These are phyloP conservation scores for Stagonosporopsis chrysanthemi DNA, from an alignment of 2,329 filamentous ascomycete species.

Conservation along the genomic window DNA sequence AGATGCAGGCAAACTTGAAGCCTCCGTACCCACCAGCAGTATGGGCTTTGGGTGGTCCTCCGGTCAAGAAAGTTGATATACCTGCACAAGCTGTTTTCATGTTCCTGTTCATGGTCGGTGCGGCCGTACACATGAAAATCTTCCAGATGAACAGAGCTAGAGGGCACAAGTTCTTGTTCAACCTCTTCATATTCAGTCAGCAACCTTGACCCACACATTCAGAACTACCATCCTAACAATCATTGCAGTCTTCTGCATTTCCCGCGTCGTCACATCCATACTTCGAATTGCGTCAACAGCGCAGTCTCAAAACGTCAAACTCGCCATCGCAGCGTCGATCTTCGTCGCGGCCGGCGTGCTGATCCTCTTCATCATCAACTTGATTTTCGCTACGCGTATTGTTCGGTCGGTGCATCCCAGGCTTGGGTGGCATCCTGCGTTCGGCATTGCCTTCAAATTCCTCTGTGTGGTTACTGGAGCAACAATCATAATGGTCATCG, in stretches of 20 bases:
- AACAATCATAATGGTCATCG: constrained; percentile 72
- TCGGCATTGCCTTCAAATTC: constrained; percentile 62
- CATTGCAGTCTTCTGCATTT: constrained; percentile 52
- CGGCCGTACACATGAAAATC: constrained; percentile 52
- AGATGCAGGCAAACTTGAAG: constrained; percentile 23
- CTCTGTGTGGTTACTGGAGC: constrained; percentile 66
- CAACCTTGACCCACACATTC: neutral
- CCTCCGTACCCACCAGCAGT: constrained; percentile 41
- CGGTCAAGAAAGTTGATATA: constrained; percentile 49
- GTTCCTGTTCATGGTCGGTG: constrained; percentile 51
- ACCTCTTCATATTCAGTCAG: constrained; percentile 50
- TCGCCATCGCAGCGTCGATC: constrained; percentile 68
- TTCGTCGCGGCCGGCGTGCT: constrained; percentile 78
- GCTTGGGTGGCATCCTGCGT: constrained; percentile 70
- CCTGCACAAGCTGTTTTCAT: constrained; percentile 53
- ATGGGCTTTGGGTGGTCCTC: constrained; percentile 49
- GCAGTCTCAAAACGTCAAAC: constrained; percentile 50
- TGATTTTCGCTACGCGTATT: constrained; percentile 78
- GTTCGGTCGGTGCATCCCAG: constrained; percentile 74
- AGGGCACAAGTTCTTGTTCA: constrained; percentile 54
- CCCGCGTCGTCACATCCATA: constrained; percentile 51
- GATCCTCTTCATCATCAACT: constrained; percentile 78
- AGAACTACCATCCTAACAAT: constrained; percentile 3
- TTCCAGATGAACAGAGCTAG: constrained; percentile 49
- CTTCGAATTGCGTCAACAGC: constrained; percentile 47